Evolutionary conservation across 345 rosid genomes (phyloP), one percentile per base, ranked within the genome.

Genomic region (Citrus mangshanensis): DNA sequence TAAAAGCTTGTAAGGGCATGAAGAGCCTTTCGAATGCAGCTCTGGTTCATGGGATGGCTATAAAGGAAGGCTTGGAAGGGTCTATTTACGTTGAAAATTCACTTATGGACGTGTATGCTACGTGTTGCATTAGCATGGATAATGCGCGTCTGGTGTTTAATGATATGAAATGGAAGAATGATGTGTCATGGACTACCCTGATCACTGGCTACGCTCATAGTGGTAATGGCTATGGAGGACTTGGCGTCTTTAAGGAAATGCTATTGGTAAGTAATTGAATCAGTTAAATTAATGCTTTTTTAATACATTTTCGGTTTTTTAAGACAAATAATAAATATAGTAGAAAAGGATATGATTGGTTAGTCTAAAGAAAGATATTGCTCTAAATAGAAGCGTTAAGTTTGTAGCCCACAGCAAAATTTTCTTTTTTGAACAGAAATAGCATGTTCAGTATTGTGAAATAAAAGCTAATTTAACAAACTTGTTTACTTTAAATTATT

Each of bases 181-280:
- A 73, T 6, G 97, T 91, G 46, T 85, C 95, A 0, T 94, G 99
- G 97, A 96, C 99, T 73, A 89, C 90, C 22, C 62, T 96, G 81
- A 91, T 96, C 70, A 76, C 97, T 18, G 97, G 98, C 6, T 94
- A 87, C 77, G 91, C 97, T 35, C 99, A 96, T 73, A 79, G 85
- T 24, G 97, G 95, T 61, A 86, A 89, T 83, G 95, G 91, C 73
- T 63, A 82, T 78, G 85, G 83, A 3, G 98, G 89, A 56, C 88
- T 96, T 51, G 84, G 79, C 74, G 79, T 93, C 60, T 96, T 88
- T 80, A 82, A 84, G 81, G 82, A 89, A 82, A 96, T 96, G 95
- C 46, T 93, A 35, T 55, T 75, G 89, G 97, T 95, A 88, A 58
- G 83, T 74, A 16, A 46, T 60, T 71, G 42, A 55, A 30, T 27